Evolutionary conservation across 2,329 filamentous ascomycete genomes (phyloP).

Genomic region (Bipolaris zeicola): DNA sequence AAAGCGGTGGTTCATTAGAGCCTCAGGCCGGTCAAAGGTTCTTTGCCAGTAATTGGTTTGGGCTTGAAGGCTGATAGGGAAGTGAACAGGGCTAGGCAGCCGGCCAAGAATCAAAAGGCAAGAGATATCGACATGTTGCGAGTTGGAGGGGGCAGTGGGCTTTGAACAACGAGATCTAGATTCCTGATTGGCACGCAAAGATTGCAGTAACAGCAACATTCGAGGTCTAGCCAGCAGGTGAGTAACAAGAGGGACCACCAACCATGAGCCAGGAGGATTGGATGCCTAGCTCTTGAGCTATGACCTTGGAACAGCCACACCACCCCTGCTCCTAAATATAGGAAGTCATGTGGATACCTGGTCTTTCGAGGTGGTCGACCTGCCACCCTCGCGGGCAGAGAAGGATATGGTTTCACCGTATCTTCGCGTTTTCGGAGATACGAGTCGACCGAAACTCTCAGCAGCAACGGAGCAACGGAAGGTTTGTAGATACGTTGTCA

Average conservation of each 20-base stretch:
- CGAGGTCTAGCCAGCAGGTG: slow-evolving; percentile 1
- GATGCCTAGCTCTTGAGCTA: slow-evolving; percentile 14
- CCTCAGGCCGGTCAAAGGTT: background rate
- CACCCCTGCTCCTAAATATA: background rate
- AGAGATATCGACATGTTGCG: background rate
- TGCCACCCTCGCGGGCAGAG: slow-evolving; percentile 2
- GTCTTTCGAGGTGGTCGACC: slow-evolving; percentile 2
- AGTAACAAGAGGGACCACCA: slow-evolving; percentile 2
- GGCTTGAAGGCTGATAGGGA: background rate
- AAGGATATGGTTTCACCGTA: slow-evolving; percentile 7
- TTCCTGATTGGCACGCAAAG: background rate
- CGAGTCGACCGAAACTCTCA: background rate
- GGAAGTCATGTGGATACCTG: slow-evolving; percentile 2
- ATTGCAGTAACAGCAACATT: background rate
- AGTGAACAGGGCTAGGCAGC: background rate
- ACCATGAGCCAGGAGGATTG: slow-evolving; percentile 6
- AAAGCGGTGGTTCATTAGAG: background rate
- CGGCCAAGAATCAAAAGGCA: background rate
- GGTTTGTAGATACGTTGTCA: slow-evolving; percentile 1
- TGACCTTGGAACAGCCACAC: slow-evolving; percentile 6
- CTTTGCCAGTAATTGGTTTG: background rate
- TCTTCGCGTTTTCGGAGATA: slow-evolving; percentile 8
- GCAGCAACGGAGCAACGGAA: slow-evolving; percentile 14
- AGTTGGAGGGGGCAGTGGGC: background rate
- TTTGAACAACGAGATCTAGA: background rate